Evolutionary conservation across 345 rosid species (phyloP), one percentile per base, ranked within the genome.

Genomic region (Lumnitzera littorea): DNA sequence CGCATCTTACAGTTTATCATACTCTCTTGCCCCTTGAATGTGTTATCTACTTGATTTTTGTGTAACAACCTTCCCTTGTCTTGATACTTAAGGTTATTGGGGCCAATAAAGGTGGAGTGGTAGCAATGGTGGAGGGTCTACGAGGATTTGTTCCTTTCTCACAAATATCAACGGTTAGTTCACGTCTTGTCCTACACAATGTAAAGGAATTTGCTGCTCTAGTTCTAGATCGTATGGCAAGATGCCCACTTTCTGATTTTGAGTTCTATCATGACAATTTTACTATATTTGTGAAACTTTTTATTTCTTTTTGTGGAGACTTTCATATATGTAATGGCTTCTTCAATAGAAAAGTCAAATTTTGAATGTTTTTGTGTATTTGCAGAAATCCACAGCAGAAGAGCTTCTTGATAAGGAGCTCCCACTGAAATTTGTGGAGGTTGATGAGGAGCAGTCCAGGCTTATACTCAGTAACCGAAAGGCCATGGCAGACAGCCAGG

Each of bases 401-500:
- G 97, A 94, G 73, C 96, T 89, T 74, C 80, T 87, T 15, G 97
- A 71, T 0, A 94, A 82, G 78, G 86, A 85, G 70, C 64, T 94
- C 51, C 96, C 91, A 5, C 73, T 94, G 43, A 94, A 94, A 78
- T 89, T 94, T 78, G 96, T 94, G 65, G 99, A 94, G 69, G 91
- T 94, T 68, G 99, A 94, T 46, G 95, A 89, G 84, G 99, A 94
- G 62, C 84, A 87, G 74, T 74, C 95, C 15, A 83, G 95, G 74
- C 91, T 94, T 65, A 91, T 94, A 49, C 83, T 94, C 75, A 89
- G 97, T 62, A 87, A 94, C 84, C 88, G 95, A 72, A 94, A 94
- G 83, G 97, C 99, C 62, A 84, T 94, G 83, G 99, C 96, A 48
- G 97, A 90, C 67, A 87, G 91, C 73, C 97, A 94, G 65, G 91